Conservation (phyloP, 257 asterid genomes). For the Nicotiana sylvestris region DNA sequence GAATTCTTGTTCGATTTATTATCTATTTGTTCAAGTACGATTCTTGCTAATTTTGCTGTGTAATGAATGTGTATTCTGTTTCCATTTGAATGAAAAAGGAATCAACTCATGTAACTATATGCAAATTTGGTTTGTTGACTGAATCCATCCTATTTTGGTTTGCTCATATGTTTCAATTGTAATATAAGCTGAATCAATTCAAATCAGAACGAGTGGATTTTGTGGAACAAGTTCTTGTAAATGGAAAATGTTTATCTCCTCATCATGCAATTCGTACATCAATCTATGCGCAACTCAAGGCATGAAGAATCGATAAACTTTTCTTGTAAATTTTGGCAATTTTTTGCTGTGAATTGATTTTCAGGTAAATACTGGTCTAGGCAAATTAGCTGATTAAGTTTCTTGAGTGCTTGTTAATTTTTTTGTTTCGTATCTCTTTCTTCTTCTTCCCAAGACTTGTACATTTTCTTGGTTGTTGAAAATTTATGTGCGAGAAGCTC, state of each 20-base stretch:
- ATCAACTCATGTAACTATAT: too few relatives aligned
- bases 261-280: slow-evolving; percentile 55
- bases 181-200: too few relatives aligned
- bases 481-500: background rate
- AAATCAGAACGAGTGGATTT: slow-evolving; percentile 67
- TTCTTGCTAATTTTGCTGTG: too few relatives aligned
- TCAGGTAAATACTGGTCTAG: background rate
- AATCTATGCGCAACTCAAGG: slow-evolving; percentile 72
- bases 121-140: too few relatives aligned
- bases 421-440: background rate
- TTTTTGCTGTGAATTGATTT: background rate
- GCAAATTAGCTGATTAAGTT: background rate
- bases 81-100: too few relatives aligned
- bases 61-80: too few relatives aligned
- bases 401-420: background rate
- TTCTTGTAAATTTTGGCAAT: background rate
- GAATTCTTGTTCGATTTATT: too few relatives aligned
- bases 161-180: too few relatives aligned
- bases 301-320: background rate
- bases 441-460: background rate
- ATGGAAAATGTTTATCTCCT: slow-evolving; percentile 58
- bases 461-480: background rate
- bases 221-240: slow-evolving; percentile 83
- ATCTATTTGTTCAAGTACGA: too few relatives aligned
- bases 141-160: too few relatives aligned